These are phyloP conservation scores for Turritis glabra DNA, from an alignment of 345 rosid species.

Conservation along the genomic window DNA sequence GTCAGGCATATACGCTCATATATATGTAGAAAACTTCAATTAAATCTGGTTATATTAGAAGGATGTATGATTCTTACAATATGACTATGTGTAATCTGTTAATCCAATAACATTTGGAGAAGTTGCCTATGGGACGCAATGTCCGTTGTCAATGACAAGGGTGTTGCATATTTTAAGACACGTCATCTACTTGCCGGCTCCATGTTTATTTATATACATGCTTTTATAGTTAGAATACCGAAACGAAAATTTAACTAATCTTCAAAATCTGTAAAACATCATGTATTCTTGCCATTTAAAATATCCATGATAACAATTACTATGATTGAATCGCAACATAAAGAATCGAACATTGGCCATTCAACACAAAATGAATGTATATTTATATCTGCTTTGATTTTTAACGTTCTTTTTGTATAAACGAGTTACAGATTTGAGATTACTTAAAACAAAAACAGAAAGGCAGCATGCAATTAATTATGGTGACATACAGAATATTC, in stretches of 20 bases:
- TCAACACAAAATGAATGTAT: background rate
- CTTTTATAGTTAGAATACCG: background rate
- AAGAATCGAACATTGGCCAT: no score
- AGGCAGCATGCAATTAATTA: slow-evolving; percentile 11
- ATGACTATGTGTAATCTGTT: background rate
- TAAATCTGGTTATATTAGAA: background rate
- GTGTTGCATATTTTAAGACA: slow-evolving; percentile 25
- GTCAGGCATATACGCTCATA: background rate
- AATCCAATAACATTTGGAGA: slow-evolving; percentile 3
- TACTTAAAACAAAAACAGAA: background rate
- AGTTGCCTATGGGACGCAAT: slow-evolving; percentile 29
- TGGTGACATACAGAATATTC: background rate
- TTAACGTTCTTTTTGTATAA: background rate
- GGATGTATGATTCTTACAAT: background rate
- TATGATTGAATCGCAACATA: no score
- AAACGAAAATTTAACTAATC: background rate
- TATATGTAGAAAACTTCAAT: background rate
- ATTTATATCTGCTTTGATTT: no score
- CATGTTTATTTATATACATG: background rate
- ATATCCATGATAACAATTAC: no score
- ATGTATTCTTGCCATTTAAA: no score
- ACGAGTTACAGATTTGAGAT: background rate
- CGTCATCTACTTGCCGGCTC: slow-evolving; percentile 31
- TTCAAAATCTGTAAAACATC: background rate
- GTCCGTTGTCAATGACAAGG: slow-evolving; percentile 9